These are phyloP conservation scores for Vitis rupestris DNA, from an alignment of 164 flowering plant species.

Conservation along the genomic window DNA sequence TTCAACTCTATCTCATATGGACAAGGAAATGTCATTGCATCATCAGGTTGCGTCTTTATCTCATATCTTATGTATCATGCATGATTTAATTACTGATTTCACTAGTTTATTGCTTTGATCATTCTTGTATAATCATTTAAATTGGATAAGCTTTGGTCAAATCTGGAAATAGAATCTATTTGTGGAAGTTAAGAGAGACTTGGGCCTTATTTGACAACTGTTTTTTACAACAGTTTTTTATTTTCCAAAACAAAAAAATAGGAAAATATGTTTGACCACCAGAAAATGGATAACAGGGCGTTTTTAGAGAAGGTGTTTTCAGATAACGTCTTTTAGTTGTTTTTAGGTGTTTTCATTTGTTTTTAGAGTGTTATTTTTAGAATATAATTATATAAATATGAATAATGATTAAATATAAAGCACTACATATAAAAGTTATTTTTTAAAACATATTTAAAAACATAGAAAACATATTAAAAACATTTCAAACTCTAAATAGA, in stretches of 20 bases:
- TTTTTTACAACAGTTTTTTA: too few relatives aligned
- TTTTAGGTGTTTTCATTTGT: too few relatives aligned
- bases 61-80: background rate
- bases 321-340: background rate
- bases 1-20: background rate
- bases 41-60: conserved; percentile 14
- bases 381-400: background rate
- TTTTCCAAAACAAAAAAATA: too few relatives aligned
- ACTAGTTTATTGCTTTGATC: background rate
- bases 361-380: background rate
- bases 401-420: background rate
- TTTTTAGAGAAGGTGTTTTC: background rate
- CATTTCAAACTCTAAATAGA: too few relatives aligned
- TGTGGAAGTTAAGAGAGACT: background rate
- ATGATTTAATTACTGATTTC: background rate
- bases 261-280: too few relatives aligned
- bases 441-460: too few relatives aligned
- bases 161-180: background rate
- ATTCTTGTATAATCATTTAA: background rate
- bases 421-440: too few relatives aligned
- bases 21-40: background rate
- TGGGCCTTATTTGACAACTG: too few relatives aligned
- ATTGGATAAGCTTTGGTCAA: background rate
- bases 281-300: background rate
- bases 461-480: too few relatives aligned